phyloP scores from a whole-genome alignment of 345 rosid genomes.

The Dovyalis caffra region DNA sequence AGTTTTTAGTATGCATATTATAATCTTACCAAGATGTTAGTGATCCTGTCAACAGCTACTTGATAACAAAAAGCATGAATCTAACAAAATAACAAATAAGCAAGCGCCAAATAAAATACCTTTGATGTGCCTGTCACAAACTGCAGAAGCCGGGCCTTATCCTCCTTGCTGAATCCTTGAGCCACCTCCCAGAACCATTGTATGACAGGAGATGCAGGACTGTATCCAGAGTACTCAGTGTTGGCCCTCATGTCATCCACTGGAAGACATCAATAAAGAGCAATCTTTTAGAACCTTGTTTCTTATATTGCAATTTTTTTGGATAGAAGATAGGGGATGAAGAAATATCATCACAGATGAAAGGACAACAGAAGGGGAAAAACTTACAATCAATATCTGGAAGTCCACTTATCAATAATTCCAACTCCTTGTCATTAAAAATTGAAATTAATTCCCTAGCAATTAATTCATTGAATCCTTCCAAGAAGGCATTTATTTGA shows the following conservation, averaged over 20 bases:
- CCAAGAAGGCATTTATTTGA: conserved; percentile 88
- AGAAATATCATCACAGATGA: neutral
- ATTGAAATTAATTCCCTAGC: conserved; percentile 74
- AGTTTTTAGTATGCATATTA: neutral
- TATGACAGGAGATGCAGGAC: conserved; percentile 83
- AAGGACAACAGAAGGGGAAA: neutral
- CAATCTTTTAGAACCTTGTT: conserved; percentile 7
- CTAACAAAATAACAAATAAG: neutral
- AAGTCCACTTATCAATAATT: conserved; percentile 89
- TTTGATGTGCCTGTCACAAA: conserved; percentile 97
- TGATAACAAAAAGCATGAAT: neutral
- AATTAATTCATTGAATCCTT: conserved; percentile 83
- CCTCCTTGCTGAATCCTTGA: conserved; percentile 96
- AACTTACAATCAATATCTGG: conserved; percentile 93
- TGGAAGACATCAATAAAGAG: conserved; percentile 26
- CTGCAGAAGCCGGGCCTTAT: conserved; percentile 91
- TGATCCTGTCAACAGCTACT: too few species aligned
- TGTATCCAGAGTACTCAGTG: conserved; percentile 90
- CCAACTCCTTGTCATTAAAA: conserved; percentile 92
- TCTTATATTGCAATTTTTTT: neutral
- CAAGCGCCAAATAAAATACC: conserved; percentile 33
- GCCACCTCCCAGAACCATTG: conserved; percentile 99
- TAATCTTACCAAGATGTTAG: too few species aligned
- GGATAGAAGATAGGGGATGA: neutral
- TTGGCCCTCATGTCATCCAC: conserved; percentile 96